Base-by-base conservation (phyloP, 1,284 basidiomycete species). In the Paramarasmius palmivorus region DNA sequence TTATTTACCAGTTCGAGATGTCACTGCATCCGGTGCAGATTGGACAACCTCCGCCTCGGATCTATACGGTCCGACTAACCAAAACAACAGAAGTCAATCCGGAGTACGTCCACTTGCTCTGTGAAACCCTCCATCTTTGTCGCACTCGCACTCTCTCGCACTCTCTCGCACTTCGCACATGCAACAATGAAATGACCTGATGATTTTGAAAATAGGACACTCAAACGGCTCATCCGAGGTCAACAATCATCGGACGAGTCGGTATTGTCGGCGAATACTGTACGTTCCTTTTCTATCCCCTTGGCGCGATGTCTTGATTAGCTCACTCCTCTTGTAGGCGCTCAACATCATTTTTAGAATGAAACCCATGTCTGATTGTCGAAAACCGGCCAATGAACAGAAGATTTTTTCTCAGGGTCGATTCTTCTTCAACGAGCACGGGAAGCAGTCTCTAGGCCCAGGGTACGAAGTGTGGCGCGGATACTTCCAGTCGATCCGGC, bases 341-440 rank as follows among this genome's bases (percentile, higher is more conserved):
- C 62, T 86, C 49, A 86, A 86, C 57, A 82, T 86, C 17, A 79
- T 82, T 9, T 72, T 84, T n/a, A 74, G 82, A 6, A 84, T 84
- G 82, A 77, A 79, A 47, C 83, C 84, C 0, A 77, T 76, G 44
- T 32, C 44, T 15, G 44, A 46, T 0, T 63, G 78, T 67, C 72
- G 72, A 38, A 82, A 78, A 48, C 81, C 83, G 0, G 81, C 81
- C 65, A 84, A 85, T 53, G 75, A 79, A 3, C 74, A 46, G 25
- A 23, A 32, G 25, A 32, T 32, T 8, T 46, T 46, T 26, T 23
- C 44, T 4, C n/a, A 29, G 14, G 44, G 44, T 29, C 44, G 83
- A 0, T 84, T 81, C 0, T 86, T 86, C 68, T 86, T 83, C 64
- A 83, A 82, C 0, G 65, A 74, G 37, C 60, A 65, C 2, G 83